Conservation (phyloP, 2,329 filamentous ascomycete species). For the Parascedosporium putredinis region DNA sequence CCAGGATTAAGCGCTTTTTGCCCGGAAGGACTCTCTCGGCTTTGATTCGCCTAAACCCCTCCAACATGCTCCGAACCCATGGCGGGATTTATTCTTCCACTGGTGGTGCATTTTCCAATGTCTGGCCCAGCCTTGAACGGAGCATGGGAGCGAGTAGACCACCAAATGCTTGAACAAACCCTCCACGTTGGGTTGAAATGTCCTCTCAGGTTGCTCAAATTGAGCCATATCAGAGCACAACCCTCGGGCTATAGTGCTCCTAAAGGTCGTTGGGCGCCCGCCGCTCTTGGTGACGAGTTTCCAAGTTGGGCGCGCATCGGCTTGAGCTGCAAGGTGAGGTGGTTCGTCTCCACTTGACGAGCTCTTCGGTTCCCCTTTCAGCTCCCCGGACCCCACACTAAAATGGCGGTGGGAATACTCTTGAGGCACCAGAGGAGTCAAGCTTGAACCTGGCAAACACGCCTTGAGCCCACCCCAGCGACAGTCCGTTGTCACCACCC, state of each 20-base stretch:
- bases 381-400: background rate
- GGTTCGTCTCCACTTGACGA: background rate
- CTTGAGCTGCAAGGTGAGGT: background rate
- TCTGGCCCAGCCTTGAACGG: too few species aligned
- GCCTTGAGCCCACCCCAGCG: background rate
- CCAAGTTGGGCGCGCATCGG: constrained; percentile 6
- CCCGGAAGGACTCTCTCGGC: too few species aligned
- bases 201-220: too few species aligned
- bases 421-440: background rate
- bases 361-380: background rate
- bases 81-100: too few species aligned
- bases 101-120: too few species aligned
- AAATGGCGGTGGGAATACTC: background rate
- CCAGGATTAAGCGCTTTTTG: too few species aligned
- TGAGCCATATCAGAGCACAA: too few species aligned
- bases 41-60: too few species aligned
- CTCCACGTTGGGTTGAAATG: too few species aligned
- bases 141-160: too few species aligned
- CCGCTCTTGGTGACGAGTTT: background rate
- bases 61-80: too few species aligned
- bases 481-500: background rate
- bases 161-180: too few species aligned
- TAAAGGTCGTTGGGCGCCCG: background rate
- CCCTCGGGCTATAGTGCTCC: background rate
- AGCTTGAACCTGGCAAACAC: background rate